Evolutionary conservation across 2,329 filamentous ascomycete genomes (phyloP).

Genomic region (Paracamarosporium sp.): DNA sequence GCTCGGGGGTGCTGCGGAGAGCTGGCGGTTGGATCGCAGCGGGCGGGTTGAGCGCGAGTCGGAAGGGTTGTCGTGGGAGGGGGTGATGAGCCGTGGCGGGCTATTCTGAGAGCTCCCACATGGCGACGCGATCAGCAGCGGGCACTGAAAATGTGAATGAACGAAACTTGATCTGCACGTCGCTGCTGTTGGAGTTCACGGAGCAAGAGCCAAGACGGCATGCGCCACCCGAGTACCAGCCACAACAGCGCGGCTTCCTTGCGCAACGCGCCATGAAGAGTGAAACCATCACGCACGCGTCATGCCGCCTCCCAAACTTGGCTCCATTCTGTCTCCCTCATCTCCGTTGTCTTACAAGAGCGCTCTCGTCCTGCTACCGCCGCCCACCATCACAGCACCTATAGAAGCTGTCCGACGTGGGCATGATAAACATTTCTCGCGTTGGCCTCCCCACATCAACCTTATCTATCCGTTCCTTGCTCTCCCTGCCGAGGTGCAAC

Average conservation of each 20-base stretch:
- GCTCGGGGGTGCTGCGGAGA: conserved; percentile 29
- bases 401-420: conserved; percentile 32
- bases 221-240: conserved; percentile 7
- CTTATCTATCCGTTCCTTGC: conserved; percentile 38
- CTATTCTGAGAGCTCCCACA: conserved; percentile 34
- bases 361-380: conserved; percentile 34
- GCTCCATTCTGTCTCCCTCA: conserved; percentile 17
- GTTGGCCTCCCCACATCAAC: conserved; percentile 42
- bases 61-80: conserved; percentile 21
- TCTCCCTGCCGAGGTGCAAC: conserved; percentile 24
- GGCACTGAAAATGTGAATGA: conserved; percentile 22
- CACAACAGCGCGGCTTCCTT: background rate
- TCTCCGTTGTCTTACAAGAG: conserved; percentile 34
- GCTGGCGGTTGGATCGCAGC: conserved; percentile 3
- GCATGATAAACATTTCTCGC: conserved; percentile 33
- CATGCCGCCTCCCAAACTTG: background rate
- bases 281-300: background rate
- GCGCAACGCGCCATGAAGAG: background rate
- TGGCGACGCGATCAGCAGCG: conserved; percentile 34
- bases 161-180: conserved; percentile 10
- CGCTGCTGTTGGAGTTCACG: conserved; percentile 20
- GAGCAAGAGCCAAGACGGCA: background rate
- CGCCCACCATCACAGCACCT: conserved; percentile 25
- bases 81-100: conserved; percentile 9
- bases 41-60: conserved; percentile 3